Conservation (phyloP, 352 stramenopile species). For the Pythium inflatum region DNA sequence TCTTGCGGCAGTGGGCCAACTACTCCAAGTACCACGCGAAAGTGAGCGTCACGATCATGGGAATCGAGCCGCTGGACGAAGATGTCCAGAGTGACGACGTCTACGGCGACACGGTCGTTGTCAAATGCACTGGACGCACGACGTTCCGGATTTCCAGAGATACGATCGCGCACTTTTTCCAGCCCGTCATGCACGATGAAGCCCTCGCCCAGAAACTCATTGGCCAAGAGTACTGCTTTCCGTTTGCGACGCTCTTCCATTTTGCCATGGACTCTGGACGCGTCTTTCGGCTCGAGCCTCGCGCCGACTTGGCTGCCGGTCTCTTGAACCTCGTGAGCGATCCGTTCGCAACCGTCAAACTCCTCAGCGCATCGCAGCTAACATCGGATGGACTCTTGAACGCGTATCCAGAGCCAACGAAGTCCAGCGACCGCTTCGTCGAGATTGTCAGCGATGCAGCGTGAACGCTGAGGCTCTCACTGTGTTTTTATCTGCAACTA, state of each 20-base stretch:
- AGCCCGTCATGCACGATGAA: constrained; percentile 57
- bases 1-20: constrained; percentile 61
- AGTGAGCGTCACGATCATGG: constrained; percentile 38
- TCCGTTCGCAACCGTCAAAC: constrained; percentile 57
- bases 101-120: constrained; percentile 37
- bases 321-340: constrained; percentile 60
- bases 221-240: constrained; percentile 59
- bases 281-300: constrained; percentile 57
- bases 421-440: neutral
- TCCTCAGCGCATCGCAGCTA: constrained; percentile 56
- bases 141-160: constrained; percentile 63
- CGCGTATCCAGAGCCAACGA: constrained; percentile 37
- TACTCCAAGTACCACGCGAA: constrained; percentile 65
- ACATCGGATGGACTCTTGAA: constrained; percentile 57
- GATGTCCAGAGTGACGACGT: constrained; percentile 18
- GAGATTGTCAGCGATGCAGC: neutral
- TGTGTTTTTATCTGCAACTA: too few species aligned
- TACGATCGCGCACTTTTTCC: constrained; percentile 71
- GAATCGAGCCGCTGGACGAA: constrained; percentile 41
- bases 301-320: constrained; percentile 50
- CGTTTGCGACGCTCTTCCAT: constrained; percentile 59
- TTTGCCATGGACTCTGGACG: constrained; percentile 49
- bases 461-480: too few species aligned
- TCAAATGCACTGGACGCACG: constrained; percentile 48
- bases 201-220: constrained; percentile 65